A percentile compares a stretch with the other conserved stretches of the same genome.
Evolutionary conservation across 371 early-diverging fungal species (phyloP).

Genomic region (Parasitella parasitica): DNA sequence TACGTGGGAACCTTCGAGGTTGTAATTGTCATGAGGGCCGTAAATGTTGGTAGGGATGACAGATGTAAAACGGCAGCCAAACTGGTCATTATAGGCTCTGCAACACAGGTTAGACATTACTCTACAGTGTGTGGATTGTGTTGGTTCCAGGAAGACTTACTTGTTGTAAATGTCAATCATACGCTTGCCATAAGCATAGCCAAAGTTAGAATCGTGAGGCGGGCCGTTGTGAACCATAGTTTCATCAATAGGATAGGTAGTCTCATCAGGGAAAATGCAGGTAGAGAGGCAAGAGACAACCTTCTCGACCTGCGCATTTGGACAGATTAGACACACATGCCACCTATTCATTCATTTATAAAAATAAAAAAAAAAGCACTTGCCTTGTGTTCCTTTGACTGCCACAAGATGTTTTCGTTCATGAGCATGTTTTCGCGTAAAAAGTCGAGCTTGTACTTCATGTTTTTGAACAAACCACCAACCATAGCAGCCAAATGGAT

Average conservation of each 20-base stretch:
- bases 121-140: too few species aligned
- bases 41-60: conserved; percentile 89
- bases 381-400: conserved; percentile 65
- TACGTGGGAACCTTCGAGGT: conserved; percentile 82
- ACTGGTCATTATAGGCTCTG: conserved; percentile 81
- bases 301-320: conserved; percentile 64
- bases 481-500: conserved; percentile 88
- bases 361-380: too few species aligned
- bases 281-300: conserved; percentile 87
- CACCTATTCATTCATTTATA: background rate
- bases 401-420: conserved; percentile 79
- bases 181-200: conserved; percentile 87
- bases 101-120: background rate
- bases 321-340: background rate
- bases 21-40: conserved; percentile 84
- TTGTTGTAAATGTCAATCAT: conserved; percentile 88
- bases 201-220: conserved; percentile 85
- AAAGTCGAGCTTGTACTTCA: conserved; percentile 81
- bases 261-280: conserved; percentile 88
- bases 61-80: conserved; percentile 81
- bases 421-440: conserved; percentile 80
- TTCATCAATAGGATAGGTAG: conserved; percentile 86
- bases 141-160: conserved; percentile 52
- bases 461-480: conserved; percentile 87
- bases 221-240: conserved; percentile 88